A percentile compares a stretch with the other conserved stretches of the same genome.
Conservation (phyloP, 306 rosid genomes). For the Ormosia semicastrata region DNA sequence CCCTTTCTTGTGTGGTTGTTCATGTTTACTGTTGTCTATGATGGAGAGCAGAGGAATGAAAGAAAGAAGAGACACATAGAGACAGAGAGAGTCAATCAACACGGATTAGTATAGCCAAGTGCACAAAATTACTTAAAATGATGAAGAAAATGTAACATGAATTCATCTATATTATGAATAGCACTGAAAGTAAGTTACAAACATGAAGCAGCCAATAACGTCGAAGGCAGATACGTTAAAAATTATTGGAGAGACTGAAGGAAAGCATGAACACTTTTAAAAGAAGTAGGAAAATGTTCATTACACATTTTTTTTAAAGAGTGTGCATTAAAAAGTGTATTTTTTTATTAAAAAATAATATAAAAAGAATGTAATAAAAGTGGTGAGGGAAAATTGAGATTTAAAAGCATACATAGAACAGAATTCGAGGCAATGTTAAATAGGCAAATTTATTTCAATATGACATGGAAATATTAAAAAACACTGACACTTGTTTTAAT, state of each 20-base stretch:
- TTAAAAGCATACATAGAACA: neutral
- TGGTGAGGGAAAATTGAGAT: too few relatives aligned
- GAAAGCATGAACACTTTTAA: neutral
- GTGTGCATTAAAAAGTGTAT: too few relatives aligned
- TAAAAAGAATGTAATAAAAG: too few relatives aligned
- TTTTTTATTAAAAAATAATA: too few relatives aligned
- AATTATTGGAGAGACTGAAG: neutral
- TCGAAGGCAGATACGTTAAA: neutral
- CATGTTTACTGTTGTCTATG: neutral
- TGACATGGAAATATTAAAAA: neutral
- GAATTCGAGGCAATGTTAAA: neutral
- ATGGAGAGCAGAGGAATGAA: neutral
- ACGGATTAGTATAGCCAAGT: neutral
- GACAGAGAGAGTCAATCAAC: too few relatives aligned
- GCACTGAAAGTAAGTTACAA: neutral
- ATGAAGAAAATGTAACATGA: neutral
- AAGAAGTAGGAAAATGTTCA: too few relatives aligned
- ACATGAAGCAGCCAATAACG: neutral
- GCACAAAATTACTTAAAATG: neutral
- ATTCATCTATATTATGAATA: neutral
- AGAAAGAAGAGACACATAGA: neutral
- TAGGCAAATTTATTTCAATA: neutral
- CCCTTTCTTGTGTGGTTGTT: too few relatives aligned
- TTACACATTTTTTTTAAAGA: too few relatives aligned
- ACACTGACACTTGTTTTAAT: neutral